Conservation (phyloP, 192 early-diverging fungal species). For the Umbelopsis sp. region DNA sequence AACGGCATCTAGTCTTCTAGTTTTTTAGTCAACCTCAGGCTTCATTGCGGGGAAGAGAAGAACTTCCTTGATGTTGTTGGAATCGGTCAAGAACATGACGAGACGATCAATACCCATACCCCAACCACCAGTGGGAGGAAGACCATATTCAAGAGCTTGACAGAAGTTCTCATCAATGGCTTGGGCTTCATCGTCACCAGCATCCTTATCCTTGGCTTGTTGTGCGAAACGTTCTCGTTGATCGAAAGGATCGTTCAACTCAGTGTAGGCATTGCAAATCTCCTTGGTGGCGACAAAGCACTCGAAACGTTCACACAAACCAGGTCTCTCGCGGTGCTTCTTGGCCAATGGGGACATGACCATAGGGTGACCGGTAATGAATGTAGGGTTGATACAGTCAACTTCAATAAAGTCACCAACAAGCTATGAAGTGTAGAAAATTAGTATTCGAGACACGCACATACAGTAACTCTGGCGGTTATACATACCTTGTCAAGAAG, state of each 20-base stretch:
- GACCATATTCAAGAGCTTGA: constrained; percentile 93
- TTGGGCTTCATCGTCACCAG: constrained; percentile 99
- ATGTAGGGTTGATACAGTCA: constrained; percentile 83
- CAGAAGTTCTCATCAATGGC: constrained; percentile 98
- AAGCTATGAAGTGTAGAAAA: constrained; percentile 38
- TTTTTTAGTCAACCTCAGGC: constrained; percentile 56
- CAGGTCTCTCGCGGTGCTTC: constrained; percentile 85
- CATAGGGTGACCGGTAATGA: constrained; percentile 96
- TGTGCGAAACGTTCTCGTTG: constrained; percentile 98
- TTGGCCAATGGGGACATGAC: constrained; percentile 99
- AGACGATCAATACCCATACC: constrained; percentile 96
- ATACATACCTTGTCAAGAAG: constrained; percentile 86
- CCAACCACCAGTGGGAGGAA: constrained; percentile 95
- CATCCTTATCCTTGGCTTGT: constrained; percentile 96
- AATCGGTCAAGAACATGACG: constrained; percentile 98
- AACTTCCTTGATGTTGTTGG: constrained; percentile 91
- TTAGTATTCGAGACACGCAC: constrained; percentile 38
- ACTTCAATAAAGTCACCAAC: constrained; percentile 85
- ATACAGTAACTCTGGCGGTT: constrained; percentile 30
- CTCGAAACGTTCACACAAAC: constrained; percentile 98
- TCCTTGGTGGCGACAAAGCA: constrained; percentile 99
- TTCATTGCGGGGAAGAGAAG: constrained; percentile 74
- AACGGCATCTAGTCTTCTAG: neutral
- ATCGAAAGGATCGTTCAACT: constrained; percentile 99
- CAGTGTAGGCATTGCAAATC: constrained; percentile 98